These are phyloP conservation scores for Paracamarosporium sp. DNA, from an alignment of 2,329 filamentous ascomycete species.

Conservation along the genomic window DNA sequence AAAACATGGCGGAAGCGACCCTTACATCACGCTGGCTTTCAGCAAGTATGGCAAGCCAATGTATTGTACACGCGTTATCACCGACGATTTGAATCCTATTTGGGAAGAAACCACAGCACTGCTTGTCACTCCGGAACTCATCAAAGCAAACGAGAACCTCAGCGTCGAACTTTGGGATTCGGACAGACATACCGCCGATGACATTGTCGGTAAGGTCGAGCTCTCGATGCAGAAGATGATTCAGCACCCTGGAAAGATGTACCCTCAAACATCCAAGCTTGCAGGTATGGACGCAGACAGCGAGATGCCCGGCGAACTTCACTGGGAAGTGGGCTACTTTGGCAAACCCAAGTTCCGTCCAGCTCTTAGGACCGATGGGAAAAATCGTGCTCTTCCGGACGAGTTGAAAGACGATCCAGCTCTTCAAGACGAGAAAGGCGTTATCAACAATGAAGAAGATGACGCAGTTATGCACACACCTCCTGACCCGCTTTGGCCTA, in stretches of 20 bases:
- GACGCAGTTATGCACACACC: constrained; percentile 89
- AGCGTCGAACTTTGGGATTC: constrained; percentile 97
- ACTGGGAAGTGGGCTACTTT: constrained; percentile 97
- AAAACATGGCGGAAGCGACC: constrained; percentile 86
- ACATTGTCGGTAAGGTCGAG: constrained; percentile 94
- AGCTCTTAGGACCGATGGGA: constrained; percentile 84
- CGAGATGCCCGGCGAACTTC: constrained; percentile 89
- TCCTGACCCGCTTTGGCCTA: constrained; percentile 95
- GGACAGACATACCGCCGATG: constrained; percentile 88
- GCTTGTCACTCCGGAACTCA: constrained; percentile 84
- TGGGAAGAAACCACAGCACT: constrained; percentile 90
- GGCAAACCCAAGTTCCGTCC: constrained; percentile 87
- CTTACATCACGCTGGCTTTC: constrained; percentile 93
- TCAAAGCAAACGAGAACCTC: constrained; percentile 92
- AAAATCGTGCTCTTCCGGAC: constrained; percentile 77
- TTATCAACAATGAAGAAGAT: constrained; percentile 74
- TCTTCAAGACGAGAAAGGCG: constrained; percentile 87
- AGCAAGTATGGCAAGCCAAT: constrained; percentile 97
- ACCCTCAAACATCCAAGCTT: constrained; percentile 83
- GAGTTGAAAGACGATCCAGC: constrained; percentile 75
- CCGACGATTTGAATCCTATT: constrained; percentile 89
- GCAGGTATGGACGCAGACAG: constrained; percentile 82
- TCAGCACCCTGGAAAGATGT: constrained; percentile 91
- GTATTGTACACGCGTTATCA: constrained; percentile 96
- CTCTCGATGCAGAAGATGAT: constrained; percentile 94